These are phyloP conservation scores for Mortierella sp. DNA, from an alignment of 371 early-diverging fungal genomes.

Conservation along the genomic window DNA sequence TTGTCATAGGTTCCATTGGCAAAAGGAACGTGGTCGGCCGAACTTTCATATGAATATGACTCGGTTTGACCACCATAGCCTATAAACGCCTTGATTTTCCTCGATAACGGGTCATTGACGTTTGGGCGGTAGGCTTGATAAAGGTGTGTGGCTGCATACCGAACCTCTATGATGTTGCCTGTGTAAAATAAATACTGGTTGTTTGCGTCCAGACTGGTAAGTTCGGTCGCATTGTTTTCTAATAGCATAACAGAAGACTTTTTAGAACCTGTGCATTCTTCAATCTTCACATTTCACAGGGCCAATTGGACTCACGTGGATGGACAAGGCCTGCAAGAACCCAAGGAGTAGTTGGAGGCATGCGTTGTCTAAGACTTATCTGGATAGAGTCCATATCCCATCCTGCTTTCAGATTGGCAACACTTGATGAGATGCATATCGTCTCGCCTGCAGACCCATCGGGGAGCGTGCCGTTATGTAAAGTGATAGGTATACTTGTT, in stretches of 20 bases:
- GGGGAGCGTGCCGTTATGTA: too few species aligned
- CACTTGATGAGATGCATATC: too few species aligned
- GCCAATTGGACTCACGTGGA: too few species aligned
- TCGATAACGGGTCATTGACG: background rate
- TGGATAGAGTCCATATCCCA: too few species aligned
- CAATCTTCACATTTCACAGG: background rate
- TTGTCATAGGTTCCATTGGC: background rate
- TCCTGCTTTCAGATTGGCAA: too few species aligned
- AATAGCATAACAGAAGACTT: background rate
- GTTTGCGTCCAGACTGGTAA: background rate
- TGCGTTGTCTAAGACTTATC: too few species aligned
- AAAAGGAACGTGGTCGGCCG: conserved; percentile 18
- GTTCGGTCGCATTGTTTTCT: too few species aligned
- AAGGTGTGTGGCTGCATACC: conserved; percentile 10
- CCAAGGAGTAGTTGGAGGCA: too few species aligned
- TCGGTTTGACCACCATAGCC: background rate
- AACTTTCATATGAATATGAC: conserved; percentile 14
- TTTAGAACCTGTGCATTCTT: background rate
- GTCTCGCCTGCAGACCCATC: too few species aligned
- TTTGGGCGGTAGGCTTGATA: background rate
- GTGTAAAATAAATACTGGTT: conserved; percentile 25
- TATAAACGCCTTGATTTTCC: background rate
- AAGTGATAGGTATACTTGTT: too few species aligned
- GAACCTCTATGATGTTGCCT: conserved; percentile 30
- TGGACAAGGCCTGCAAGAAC: too few species aligned